Conservation (phyloP, 768 basidiomycete genomes). For the Suillus cothurnatus region DNA sequence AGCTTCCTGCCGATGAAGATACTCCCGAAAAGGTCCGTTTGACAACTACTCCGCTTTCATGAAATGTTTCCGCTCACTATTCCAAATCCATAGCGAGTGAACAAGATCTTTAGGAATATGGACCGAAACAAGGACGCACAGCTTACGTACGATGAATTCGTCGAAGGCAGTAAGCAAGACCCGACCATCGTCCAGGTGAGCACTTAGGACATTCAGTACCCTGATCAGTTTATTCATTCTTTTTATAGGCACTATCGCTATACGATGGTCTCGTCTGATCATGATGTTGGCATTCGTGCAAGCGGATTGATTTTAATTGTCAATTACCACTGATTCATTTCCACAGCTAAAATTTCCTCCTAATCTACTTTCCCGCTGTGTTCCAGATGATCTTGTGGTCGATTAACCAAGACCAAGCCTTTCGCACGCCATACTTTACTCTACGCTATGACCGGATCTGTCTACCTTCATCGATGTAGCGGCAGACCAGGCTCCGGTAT, state of each 20-base stretch:
- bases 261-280: conserved; percentile 86
- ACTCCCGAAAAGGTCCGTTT: conserved; percentile 92
- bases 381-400: conserved; percentile 2
- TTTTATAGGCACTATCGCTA: conserved; percentile 79
- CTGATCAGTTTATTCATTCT: conserved; percentile 14
- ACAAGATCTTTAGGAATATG: conserved; percentile 99
- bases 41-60: conserved; percentile 14
- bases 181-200: conserved; percentile 96
- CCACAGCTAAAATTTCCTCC: conserved; percentile 27
- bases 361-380: conserved; percentile 24
- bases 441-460: conserved; percentile 22
- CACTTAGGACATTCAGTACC: conserved; percentile 14
- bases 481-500: conserved; percentile 19
- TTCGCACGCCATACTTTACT: conserved; percentile 12
- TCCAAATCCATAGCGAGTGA: conserved; percentile 70
- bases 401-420: conserved; percentile 8
- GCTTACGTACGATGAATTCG: conserved; percentile 95
- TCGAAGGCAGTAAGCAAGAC: conserved; percentile 97
- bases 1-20: conserved; percentile 96
- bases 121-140: conserved; percentile 93
- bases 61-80: conserved; percentile 11
- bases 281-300: conserved; percentile 8
- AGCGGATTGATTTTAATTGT: neutral
- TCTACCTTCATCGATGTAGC: conserved; percentile 31
- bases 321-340: conserved; percentile 13